Evolutionary conservation across 2,329 filamentous ascomycete genomes (phyloP), one percentile per base, ranked within the genome.

Genomic region (Cercospora nicotianae): DNA sequence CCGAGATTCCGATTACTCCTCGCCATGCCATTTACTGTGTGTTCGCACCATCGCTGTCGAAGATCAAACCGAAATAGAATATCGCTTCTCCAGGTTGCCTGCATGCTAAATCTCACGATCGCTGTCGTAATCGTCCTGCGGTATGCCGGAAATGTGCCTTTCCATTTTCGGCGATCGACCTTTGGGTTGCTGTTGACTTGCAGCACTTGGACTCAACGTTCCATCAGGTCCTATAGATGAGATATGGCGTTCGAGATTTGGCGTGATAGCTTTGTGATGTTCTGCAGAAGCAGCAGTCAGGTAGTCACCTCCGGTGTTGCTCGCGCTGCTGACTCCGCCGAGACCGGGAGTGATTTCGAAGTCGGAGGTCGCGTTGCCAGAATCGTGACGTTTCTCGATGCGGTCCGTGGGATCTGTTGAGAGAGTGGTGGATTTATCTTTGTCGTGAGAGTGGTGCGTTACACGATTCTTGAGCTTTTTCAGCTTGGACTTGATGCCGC

Each of bases 101-200:
- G n/a, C n/a, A n/a, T n/a, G n/a, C 36, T 12, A 63, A 18, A 42
- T 30, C 42, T 64, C 62, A 23, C 62, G 62, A 59, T 68, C 69
- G 31, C 69, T 70, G 30, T 70, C 69, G 30, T 69, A 69, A 39
- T 69, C 69, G 18, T 70, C 60, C n/a, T 57, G 51, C 18, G 67
- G 69, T n/a, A 70, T 68, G 20, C 62, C 64, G 13, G 67, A 69
- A 30, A 70, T 70, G n/a, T 68, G 65, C 10, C 69, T 48, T 36
- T 69, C 67, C 55, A 70, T 36, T 36, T 63, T 66, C 23, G 67
- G 63, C 20, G 67, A 63, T 20, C 18, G 33, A 5, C 42, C 39
- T 28, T 36, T 36, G 2, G 59, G 42, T 2, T 33, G 26, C 28
- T 63, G 48, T 8, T 33, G 26, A 30, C 30, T 23, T 16, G 55